A percentile compares a stretch with the other conserved stretches of the same genome.
Evolutionary conservation across 371 early-diverging fungal genomes (phyloP).

Genomic region (Syncephalastrum racemosum): DNA sequence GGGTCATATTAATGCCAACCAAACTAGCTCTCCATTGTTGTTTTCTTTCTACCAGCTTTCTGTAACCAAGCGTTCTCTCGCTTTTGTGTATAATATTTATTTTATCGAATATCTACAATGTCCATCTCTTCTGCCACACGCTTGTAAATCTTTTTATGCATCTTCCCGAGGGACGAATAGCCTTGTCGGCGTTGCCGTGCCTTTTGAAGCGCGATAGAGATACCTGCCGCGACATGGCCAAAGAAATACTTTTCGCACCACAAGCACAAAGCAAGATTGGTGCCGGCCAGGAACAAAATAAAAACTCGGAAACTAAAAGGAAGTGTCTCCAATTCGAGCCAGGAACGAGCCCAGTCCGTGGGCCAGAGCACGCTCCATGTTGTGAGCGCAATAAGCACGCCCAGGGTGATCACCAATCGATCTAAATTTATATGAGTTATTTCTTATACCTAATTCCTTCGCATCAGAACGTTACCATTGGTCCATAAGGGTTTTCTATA

Average conservation of each 20-base stretch:
- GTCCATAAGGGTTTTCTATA: constrained; percentile 80
- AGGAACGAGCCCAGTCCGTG: constrained; percentile 27
- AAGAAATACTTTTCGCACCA: constrained; percentile 58
- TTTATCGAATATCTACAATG: constrained; percentile 13
- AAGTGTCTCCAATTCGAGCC: constrained; percentile 58
- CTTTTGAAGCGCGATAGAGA: constrained; percentile 15
- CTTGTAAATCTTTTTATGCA: constrained; percentile 47
- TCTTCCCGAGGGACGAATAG: constrained; percentile 18
- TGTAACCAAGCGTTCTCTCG: no score
- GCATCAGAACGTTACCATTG: constrained; percentile 57
- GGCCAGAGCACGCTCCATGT: constrained; percentile 53
- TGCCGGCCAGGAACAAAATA: constrained; percentile 44
- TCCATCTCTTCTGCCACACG: constrained; percentile 52
- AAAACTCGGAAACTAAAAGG: constrained; percentile 49
- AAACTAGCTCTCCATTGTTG: no score
- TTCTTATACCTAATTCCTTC: background rate
- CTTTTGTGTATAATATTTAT: no score
- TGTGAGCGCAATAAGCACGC: constrained; percentile 48
- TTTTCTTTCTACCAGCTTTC: no score
- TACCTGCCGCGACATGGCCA: constrained; percentile 18
- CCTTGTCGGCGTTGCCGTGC: constrained; percentile 11
- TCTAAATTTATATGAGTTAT: constrained; percentile 20
- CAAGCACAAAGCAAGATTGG: constrained; percentile 49
- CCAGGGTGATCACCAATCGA: constrained; percentile 57
- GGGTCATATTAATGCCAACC: no score